Percentiles rank a stretch among this genome's conserved stretches.
Evolutionary conservation across 1,284 basidiomycete species (phyloP).

Genomic region (Athelia psychrophila): DNA sequence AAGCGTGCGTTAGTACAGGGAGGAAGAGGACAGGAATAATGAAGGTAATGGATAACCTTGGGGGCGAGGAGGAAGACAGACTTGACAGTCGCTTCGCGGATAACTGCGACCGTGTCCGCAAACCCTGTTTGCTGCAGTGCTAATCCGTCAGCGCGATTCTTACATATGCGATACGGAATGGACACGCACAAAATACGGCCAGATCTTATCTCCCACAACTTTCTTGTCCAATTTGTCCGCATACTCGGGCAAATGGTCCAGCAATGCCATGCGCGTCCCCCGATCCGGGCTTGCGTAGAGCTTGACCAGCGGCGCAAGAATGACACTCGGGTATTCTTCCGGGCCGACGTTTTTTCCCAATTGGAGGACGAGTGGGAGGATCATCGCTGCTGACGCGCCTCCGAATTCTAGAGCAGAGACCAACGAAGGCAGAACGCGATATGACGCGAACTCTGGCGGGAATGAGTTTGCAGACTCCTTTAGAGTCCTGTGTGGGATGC

Average conservation of each 20-base stretch:
- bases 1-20: background rate
- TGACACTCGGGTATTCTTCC: constrained; percentile 67
- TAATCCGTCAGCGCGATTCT: background rate
- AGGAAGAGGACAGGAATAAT: background rate
- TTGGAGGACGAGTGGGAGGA: constrained; percentile 81
- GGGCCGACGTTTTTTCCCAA: constrained; percentile 74
- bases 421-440: constrained; percentile 86
- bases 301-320: constrained; percentile 80
- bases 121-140: constrained; percentile 84
- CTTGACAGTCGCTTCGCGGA: constrained; percentile 93
- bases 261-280: constrained; percentile 89
- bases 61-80: constrained; percentile 83
- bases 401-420: constrained; percentile 84
- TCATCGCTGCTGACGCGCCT: constrained; percentile 74
- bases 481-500: constrained; percentile 54
- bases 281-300: constrained; percentile 88
- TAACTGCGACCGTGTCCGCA: constrained; percentile 88
- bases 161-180: background rate
- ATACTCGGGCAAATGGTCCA: constrained; percentile 86
- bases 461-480: constrained; percentile 81
- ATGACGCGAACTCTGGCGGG: constrained; percentile 84
- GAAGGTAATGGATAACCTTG: constrained; percentile 53
- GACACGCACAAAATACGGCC: constrained; percentile 80
- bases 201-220: constrained; percentile 85
- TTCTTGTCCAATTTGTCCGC: constrained; percentile 86